Conservation (phyloP, 805 yeast genomes). For the Nakazawaea sp. region DNA sequence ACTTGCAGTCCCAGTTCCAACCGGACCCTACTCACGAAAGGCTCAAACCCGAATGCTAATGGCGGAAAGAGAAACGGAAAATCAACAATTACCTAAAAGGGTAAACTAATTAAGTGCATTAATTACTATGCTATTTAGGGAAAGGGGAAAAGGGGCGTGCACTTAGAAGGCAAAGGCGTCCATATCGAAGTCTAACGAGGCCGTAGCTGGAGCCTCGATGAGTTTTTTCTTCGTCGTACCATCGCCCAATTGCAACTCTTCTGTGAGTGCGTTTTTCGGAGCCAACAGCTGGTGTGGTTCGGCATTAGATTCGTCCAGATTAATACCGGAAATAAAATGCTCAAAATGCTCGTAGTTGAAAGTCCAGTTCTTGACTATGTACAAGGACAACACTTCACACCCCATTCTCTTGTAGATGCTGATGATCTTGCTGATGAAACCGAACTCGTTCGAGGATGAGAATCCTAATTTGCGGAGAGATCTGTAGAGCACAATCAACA, state of each 20-base stretch:
- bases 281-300: neutral
- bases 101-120: conserved; percentile 4
- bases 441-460: conserved; percentile 43
- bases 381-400: conserved; percentile 70
- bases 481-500: conserved; percentile 58
- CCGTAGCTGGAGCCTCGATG: conserved; percentile 14
- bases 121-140: no score
- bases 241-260: conserved; percentile 2
- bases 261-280: neutral
- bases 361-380: conserved; percentile 61
- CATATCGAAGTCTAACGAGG: conserved; percentile 75
- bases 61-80: neutral
- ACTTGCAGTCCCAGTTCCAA: no score
- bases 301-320: neutral
- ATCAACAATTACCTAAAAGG: conserved; percentile 2
- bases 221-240: neutral
- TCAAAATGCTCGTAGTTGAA: conserved; percentile 28
- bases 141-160: no score
- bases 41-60: no score
- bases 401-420: conserved; percentile 82
- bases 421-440: conserved; percentile 55
- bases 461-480: conserved; percentile 46
- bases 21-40: no score
- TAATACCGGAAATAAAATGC: neutral
- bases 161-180: conserved; percentile 54